Conservation (phyloP, 2,329 filamentous ascomycete species). For the Pyrenochaeta sp. region DNA sequence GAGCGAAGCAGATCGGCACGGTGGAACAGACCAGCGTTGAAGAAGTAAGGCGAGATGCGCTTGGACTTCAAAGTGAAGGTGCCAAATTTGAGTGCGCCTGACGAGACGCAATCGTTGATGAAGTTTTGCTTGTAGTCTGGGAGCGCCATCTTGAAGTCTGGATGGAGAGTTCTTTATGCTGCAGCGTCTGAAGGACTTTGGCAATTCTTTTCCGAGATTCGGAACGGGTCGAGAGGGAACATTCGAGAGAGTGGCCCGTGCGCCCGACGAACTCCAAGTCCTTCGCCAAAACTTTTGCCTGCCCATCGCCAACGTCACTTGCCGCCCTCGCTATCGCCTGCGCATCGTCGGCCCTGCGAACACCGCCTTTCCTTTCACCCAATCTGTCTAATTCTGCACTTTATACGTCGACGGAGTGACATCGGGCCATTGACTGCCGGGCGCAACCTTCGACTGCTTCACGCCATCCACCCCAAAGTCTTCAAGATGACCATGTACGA, state of each 20-base stretch:
- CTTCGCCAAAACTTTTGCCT: conserved; percentile 42
- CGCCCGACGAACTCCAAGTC: conserved; percentile 30
- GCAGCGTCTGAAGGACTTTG: conserved; percentile 9
- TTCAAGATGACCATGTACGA: conserved; percentile 48
- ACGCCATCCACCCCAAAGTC: conserved; percentile 20
- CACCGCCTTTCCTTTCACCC: conserved; percentile 10
- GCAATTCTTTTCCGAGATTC: conserved; percentile 39
- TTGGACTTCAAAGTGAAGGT: conserved; percentile 91
- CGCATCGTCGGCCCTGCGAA: conserved; percentile 30
- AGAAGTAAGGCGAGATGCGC: conserved; percentile 92
- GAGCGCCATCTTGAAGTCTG: conserved; percentile 29
- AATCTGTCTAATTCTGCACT: conserved; percentile 19
- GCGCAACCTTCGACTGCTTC: conserved; percentile 26
- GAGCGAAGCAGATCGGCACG: conserved; percentile 77
- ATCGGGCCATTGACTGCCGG: conserved; percentile 22
- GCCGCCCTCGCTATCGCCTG: conserved; percentile 32
- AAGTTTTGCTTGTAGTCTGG: conserved; percentile 69
- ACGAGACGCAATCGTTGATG: conserved; percentile 71
- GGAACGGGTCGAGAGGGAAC: conserved; percentile 34
- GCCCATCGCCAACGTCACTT: conserved; percentile 25
- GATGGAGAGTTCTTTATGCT: conserved; percentile 1
- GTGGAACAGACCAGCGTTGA: conserved; percentile 94
- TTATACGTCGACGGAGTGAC: conserved; percentile 26
- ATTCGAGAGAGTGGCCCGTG: conserved; percentile 22
- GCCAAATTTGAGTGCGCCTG: conserved; percentile 79